phyloP scores from a whole-genome alignment of 306 rosid genomes.

The Fragaria nilgerrensis region DNA sequence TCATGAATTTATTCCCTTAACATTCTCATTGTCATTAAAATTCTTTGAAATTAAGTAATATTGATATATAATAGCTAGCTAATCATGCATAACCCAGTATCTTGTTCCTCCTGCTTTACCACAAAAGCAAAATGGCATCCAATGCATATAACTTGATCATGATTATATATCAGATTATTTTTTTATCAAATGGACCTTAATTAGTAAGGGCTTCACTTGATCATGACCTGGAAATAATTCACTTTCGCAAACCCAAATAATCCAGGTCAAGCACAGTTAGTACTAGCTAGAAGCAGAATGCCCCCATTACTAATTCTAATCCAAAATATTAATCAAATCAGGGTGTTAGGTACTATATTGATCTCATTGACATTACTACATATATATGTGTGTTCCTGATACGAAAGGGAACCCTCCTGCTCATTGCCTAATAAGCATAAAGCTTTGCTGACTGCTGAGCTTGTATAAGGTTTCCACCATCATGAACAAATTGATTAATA shows the following conservation, averaged over 20 bases:
- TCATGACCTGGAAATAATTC: constrained; percentile 11
- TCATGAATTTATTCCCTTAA: constrained; percentile 9
- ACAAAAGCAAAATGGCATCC: not conserved
- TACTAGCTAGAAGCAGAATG: constrained; percentile 17
- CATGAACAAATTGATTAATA: not conserved
- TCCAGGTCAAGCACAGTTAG: constrained; percentile 6
- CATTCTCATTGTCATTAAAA: constrained; percentile 3
- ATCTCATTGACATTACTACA: constrained; percentile 8
- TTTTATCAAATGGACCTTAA: not conserved
- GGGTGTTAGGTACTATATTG: not conserved
- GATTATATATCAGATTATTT: not conserved
- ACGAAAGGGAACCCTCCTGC: constrained; percentile 29
- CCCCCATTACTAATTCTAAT: constrained; percentile 4
- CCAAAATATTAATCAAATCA: not conserved
- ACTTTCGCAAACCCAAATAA: not conserved
- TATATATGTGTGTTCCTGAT: not conserved
- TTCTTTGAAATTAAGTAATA: not conserved
- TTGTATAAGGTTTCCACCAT: constrained; percentile 10
- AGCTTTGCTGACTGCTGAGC: not conserved
- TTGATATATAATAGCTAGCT: not conserved
- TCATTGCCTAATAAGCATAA: constrained; percentile 16
- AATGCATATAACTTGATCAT: not conserved
- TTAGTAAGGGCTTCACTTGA: not conserved
- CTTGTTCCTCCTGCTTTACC: not conserved
- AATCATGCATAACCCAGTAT: not conserved